Base-by-base conservation (phyloP, 163 green algal species). In the Scenedesmus sp. region DNA sequence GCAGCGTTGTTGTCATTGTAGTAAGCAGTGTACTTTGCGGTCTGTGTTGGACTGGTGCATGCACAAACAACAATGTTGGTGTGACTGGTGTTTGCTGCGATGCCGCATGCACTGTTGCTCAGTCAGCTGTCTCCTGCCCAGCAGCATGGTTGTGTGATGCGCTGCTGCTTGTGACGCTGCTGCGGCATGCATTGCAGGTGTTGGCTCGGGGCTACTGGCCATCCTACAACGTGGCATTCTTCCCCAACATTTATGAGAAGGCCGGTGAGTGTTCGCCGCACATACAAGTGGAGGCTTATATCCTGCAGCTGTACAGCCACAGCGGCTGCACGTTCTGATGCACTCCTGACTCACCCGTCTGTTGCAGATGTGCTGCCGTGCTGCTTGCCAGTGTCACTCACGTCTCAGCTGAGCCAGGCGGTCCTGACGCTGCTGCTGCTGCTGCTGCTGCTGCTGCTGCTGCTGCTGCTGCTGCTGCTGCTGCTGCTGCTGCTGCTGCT, bases 211-310 rank as follows among this genome's bases (percentile, higher is more conserved):
- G 95, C 54, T 97, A 97, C 94, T 97, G 92, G 91, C 94, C 95
- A 13, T 91, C 54, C 84, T 97, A 96, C 94, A 98, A 98, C 54
- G 95, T 98, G 16, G 94, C 96, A 0, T 96, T 91, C 90, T 97
- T 97, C 86, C 94, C 92, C 0, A 84, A 96, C 74, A 94, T 96
- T 1, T 96, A 95, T 56, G 86, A 91, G 20, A 79, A n/a, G 70
- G 87, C 84, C 0, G 91, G 81, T 54, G 70, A 79, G 70, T 6
- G 59, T 64, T 64, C 59, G 59, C 7, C 7, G 8, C 59, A 64
- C 8, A 10, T 64, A 64, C 59, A 64, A 15, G 59, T 15, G 10
- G 59, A 10, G 59, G 59, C 59, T 10, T 10, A 64, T 9, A 10
- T 64, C 62, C 62, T 18, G 62, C 62, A 70, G 18, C 66, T 34